Evolutionary conservation across 345 rosid species (phyloP).

Genomic region (Erodium maritimum): DNA sequence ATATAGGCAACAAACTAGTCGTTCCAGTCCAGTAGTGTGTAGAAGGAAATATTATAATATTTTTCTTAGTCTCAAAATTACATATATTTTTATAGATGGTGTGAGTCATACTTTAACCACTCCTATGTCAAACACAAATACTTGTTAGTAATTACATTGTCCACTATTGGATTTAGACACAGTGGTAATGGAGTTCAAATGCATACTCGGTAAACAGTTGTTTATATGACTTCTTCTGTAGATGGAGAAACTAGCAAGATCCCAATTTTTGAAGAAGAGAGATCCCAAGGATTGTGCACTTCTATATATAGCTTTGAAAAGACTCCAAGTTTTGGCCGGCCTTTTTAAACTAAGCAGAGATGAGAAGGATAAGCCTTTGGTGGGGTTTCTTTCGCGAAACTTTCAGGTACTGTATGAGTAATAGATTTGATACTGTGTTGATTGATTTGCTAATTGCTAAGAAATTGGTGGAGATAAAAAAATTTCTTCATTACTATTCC

Average conservation of each 20-base stretch:
- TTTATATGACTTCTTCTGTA: constrained; percentile 17
- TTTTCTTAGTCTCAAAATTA: not conserved
- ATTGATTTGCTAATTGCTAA: not conserved
- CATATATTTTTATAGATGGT: not conserved
- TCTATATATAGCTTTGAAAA: constrained; percentile 69
- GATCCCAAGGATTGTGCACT: constrained; percentile 89
- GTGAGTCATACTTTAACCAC: not conserved
- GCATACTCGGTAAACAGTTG: not conserved
- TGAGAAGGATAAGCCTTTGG: constrained; percentile 85
- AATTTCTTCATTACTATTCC: not conserved
- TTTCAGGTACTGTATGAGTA: constrained; percentile 53
- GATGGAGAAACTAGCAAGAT: constrained; percentile 87
- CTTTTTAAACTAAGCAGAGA: constrained; percentile 80
- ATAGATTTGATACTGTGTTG: not conserved
- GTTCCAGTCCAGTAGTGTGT: not conserved
- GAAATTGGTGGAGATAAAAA: not conserved
- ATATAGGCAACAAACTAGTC: not conserved
- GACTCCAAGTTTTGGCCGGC: constrained; percentile 91
- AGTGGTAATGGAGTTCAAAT: not conserved
- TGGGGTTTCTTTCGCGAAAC: constrained; percentile 82
- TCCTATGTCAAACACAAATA: not conserved
- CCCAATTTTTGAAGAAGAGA: constrained; percentile 62
- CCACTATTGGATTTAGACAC: not conserved
- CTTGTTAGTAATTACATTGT: not conserved
- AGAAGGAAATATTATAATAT: not conserved